Evolutionary conservation across 495 filamentous ascomycete species (phyloP).

Genomic region (Penicillium parvum): DNA sequence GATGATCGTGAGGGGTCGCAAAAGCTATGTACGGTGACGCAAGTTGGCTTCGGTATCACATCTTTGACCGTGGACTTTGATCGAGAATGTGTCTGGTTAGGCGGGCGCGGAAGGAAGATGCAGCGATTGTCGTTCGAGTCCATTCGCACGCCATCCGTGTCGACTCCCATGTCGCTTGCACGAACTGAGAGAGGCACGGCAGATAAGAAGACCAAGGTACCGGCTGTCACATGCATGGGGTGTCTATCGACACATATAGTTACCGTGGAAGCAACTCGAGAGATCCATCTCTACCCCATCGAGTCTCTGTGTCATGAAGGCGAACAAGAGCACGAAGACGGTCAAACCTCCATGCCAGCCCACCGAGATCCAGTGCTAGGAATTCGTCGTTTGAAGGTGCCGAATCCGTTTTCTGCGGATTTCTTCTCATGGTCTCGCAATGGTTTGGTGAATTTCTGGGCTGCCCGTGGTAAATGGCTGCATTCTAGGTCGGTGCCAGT

Average conservation of each 20-base stretch:
- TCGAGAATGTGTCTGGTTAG: constrained; percentile 49
- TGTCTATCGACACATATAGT: constrained; percentile 64
- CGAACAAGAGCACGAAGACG: constrained; percentile 28
- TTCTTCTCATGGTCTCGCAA: constrained; percentile 85
- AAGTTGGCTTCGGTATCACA: constrained; percentile 36
- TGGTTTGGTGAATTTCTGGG: constrained; percentile 79
- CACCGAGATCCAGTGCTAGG: constrained; percentile 78
- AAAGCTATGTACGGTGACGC: constrained; percentile 47
- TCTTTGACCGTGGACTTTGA: constrained; percentile 55
- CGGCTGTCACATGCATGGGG: constrained; percentile 60
- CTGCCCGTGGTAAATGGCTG: constrained; percentile 61
- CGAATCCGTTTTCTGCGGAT: constrained; percentile 55
- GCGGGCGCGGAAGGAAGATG: constrained; percentile 45
- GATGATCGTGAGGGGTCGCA: constrained; percentile 70
- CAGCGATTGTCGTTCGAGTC: constrained; percentile 37
- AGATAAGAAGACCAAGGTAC: constrained; percentile 27
- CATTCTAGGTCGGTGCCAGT: constrained; percentile 61
- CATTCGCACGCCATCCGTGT: constrained; percentile 22
- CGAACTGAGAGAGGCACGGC: constrained; percentile 16
- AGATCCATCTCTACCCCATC: constrained; percentile 59
- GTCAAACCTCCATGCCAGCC: constrained; percentile 50
- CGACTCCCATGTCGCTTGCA: constrained; percentile 25
- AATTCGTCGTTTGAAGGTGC: constrained; percentile 54
- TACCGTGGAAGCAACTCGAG: constrained; percentile 68
- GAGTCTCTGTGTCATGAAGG: constrained; percentile 29